Percentiles rank a stretch among this genome's conserved stretches.
These are phyloP conservation scores for Erodium chrysanthum DNA, from an alignment of 441 rosid genomes.

Conservation along the genomic window DNA sequence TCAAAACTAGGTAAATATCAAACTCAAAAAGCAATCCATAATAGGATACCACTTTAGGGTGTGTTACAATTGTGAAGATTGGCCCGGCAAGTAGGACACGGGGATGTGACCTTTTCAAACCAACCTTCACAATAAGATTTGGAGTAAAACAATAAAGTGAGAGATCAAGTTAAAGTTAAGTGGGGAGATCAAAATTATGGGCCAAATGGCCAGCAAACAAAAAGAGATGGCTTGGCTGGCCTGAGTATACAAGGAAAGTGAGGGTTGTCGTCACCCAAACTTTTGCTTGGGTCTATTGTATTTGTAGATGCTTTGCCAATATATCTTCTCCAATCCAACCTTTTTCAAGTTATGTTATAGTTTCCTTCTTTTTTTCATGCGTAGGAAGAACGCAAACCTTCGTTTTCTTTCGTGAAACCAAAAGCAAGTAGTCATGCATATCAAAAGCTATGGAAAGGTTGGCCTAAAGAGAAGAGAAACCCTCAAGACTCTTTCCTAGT, in stretches of 20 bases:
- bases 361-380: slow-evolving; percentile 12
- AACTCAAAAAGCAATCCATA: neutral
- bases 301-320: slow-evolving; percentile 25
- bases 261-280: slow-evolving; percentile 18
- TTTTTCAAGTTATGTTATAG: slow-evolving; percentile 13
- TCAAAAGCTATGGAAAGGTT: slow-evolving; percentile 17
- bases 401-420: slow-evolving; percentile 16
- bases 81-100: neutral
- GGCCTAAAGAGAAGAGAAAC: slow-evolving; percentile 12
- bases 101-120: neutral
- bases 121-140: neutral
- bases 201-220: no score
- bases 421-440: slow-evolving; percentile 24
- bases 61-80: no score
- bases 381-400: slow-evolving; percentile 23
- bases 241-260: slow-evolving; percentile 10
- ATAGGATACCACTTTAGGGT: neutral
- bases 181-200: neutral
- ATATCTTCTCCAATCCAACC: slow-evolving; percentile 8
- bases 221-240: slow-evolving; percentile 12
- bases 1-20: neutral
- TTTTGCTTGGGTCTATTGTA: slow-evolving; percentile 18
- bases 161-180: neutral
- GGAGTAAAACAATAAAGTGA: neutral
- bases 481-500: slow-evolving; percentile 1